Evolutionary conservation across 345 rosid genomes (phyloP).

Genomic region (Salix purpurea): DNA sequence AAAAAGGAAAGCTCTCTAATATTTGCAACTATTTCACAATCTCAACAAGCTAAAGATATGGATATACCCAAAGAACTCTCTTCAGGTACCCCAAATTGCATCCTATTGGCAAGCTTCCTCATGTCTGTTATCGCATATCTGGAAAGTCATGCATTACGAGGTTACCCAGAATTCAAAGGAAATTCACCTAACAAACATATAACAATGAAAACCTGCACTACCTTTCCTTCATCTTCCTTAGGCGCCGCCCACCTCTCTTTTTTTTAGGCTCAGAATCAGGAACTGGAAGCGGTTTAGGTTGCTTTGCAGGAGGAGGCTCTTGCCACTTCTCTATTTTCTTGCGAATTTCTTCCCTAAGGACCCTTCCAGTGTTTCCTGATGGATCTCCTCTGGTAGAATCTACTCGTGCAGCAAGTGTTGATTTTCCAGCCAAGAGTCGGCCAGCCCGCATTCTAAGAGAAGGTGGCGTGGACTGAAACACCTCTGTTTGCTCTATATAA

Average conservation of each 20-base stretch:
- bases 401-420: conserved; percentile 80
- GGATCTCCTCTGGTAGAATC: conserved; percentile 85
- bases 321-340: conserved; percentile 98
- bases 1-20: background rate
- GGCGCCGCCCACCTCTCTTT: conserved; percentile 93
- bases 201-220: conserved; percentile 7
- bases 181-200: background rate
- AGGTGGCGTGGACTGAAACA: conserved; percentile 82
- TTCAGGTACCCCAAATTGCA: conserved; percentile 94
- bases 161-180: conserved; percentile 4
- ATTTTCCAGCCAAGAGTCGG: conserved; percentile 80
- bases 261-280: conserved; percentile 99
- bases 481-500: conserved; percentile 81
- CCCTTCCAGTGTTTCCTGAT: conserved; percentile 66
- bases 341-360: conserved; percentile 56
- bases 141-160: conserved; percentile 10
- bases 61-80: conserved; percentile 85
- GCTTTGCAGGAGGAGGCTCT: conserved; percentile 97
- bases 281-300: conserved; percentile 94
- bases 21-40: background rate
- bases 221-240: conserved; percentile 98
- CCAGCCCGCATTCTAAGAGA: conserved; percentile 65
- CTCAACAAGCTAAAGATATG: background rate
- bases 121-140: conserved; percentile 95
- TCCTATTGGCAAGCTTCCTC: conserved; percentile 96